Conservation (phyloP, 257 asterid species). For the Prunella vulgaris region DNA sequence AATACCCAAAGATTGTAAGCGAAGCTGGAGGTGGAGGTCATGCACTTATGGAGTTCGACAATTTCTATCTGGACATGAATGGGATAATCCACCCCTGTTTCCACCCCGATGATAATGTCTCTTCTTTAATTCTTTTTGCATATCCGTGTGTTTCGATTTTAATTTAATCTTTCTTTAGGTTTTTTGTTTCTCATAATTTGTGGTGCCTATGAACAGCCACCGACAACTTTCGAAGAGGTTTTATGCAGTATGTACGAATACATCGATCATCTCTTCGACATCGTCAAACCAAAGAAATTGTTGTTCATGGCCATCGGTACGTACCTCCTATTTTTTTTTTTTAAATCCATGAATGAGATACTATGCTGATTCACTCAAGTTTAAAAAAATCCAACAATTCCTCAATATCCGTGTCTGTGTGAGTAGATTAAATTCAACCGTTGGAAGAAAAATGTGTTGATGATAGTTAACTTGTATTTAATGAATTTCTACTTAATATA, state of each 20-base stretch:
- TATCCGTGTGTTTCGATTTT: not conserved
- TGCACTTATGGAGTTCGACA: slow-evolving; percentile 40
- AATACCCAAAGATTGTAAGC: slow-evolving; percentile 32
- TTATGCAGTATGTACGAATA: slow-evolving; percentile 35
- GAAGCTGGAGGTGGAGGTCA: slow-evolving; percentile 8
- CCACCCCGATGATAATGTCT: slow-evolving; percentile 48
- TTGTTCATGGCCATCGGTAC: slow-evolving; percentile 61
- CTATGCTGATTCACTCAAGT: no score
- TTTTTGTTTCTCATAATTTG: no score
- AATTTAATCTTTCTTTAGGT: not conserved
- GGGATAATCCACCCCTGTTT: slow-evolving; percentile 69
- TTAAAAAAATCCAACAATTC: no score
- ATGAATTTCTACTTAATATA: not conserved
- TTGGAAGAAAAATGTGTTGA: not conserved
- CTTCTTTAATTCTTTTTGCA: not conserved
- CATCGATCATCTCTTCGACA: slow-evolving; percentile 43
- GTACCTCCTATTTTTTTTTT: not conserved
- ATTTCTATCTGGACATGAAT: slow-evolving; percentile 64
- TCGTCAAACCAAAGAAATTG: slow-evolving; percentile 52
- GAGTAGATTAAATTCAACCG: not conserved
- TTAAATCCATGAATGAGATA: no score
- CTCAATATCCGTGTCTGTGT: not conserved
- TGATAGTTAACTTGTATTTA: not conserved
- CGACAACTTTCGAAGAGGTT: slow-evolving; percentile 53
- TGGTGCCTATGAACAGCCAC: slow-evolving; percentile 31